Percentiles rank a stretch among this genome's conserved stretches.
Evolutionary conservation across 139 green algal species (phyloP).

Genomic region (Chlamydomonas eustigma): DNA sequence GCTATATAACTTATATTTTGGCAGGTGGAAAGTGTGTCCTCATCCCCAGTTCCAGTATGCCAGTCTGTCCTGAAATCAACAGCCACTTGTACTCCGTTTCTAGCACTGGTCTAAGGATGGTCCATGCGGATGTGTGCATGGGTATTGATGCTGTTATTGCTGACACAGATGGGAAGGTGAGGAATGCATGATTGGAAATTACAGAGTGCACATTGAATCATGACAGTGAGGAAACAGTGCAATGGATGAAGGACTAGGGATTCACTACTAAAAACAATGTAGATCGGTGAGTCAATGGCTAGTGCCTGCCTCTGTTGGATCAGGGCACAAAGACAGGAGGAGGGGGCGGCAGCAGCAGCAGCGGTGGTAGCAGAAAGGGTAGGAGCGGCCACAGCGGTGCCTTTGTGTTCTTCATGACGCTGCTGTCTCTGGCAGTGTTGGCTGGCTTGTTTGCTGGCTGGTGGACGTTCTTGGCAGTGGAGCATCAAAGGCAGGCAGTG

Average conservation of each 20-base stretch:
- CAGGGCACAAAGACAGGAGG: too few relatives aligned
- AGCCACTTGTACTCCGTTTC: conserved; percentile 15
- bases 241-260: too few relatives aligned
- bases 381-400: background rate
- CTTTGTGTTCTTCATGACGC: conserved; percentile 24
- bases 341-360: background rate
- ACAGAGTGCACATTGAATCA: too few relatives aligned
- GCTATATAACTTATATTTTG: too few relatives aligned
- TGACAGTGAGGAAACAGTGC: too few relatives aligned
- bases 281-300: too few relatives aligned
- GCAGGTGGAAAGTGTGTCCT: conserved; percentile 15
- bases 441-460: conserved; percentile 26
- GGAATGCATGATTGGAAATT: too few relatives aligned
- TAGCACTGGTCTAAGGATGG: conserved; percentile 39
- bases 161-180: conserved; percentile 65
- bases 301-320: too few relatives aligned
- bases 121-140: conserved; percentile 62
- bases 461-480: conserved; percentile 43
- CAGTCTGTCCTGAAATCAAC: conserved; percentile 16
- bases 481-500: conserved; percentile 29
- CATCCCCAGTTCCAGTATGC: conserved; percentile 24
- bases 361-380: background rate
- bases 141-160: conserved; percentile 41
- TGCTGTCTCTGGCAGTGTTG: conserved; percentile 27
- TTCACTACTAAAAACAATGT: too few relatives aligned